Conservation (phyloP, 1,284 basidiomycete species). For the Fistulinella staudtii region DNA sequence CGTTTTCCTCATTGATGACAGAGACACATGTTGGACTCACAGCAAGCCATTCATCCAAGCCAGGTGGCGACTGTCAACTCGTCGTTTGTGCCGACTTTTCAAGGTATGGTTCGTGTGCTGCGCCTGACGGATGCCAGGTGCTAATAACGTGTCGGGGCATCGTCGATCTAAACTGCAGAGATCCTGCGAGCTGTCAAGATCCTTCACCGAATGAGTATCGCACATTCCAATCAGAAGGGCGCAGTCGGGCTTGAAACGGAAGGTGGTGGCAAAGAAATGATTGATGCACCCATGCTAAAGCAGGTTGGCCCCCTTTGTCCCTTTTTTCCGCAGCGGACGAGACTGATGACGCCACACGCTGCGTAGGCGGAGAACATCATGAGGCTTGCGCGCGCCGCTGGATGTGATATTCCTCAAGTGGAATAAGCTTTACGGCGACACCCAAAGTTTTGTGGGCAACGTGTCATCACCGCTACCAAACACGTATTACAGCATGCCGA, state of each 20-base stretch:
- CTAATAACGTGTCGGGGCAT: not conserved
- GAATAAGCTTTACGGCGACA: no score
- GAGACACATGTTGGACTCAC: constrained; percentile 7
- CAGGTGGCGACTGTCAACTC: constrained; percentile 80
- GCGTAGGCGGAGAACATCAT: constrained; percentile 65
- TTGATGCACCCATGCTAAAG: constrained; percentile 90
- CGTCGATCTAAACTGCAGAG: constrained; percentile 44
- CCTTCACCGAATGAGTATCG: constrained; percentile 56
- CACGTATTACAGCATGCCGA: no score
- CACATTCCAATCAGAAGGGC: constrained; percentile 48
- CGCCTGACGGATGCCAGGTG: not conserved
- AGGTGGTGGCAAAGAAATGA: constrained; percentile 75
- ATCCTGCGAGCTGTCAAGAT: constrained; percentile 78
- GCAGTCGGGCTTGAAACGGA: constrained; percentile 63
- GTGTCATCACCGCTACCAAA: no score
- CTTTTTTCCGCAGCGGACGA: not conserved
- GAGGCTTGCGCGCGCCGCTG: constrained; percentile 58
- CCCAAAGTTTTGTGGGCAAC: no score
- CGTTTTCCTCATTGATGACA: not conserved
- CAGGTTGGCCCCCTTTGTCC: constrained; percentile 56
- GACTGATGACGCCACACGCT: constrained; percentile 6
- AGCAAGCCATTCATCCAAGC: constrained; percentile 94
- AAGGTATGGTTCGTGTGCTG: constrained; percentile 45
- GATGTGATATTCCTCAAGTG: constrained; percentile 52
- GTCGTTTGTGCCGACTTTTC: constrained; percentile 72